Evolutionary conservation across 2,329 filamentous ascomycete genomes (phyloP), one percentile per base, ranked within the genome.

Genomic region (Ascochyta lentis): DNA sequence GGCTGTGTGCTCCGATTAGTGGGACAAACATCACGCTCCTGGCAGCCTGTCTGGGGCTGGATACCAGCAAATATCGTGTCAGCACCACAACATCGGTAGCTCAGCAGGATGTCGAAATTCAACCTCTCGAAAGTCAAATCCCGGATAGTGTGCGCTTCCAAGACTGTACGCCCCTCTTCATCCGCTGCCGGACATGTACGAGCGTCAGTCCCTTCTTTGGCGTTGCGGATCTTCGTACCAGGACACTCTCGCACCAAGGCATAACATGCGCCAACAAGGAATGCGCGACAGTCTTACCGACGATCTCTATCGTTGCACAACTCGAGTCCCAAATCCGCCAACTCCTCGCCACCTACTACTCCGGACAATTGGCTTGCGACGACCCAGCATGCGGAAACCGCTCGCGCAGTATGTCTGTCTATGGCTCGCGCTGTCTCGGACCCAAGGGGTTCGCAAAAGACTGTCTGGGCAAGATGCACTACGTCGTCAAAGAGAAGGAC

Each of bases 1-100:
- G 95, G 83, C 87, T 99, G 22, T 99, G 95, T 74, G 95, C 94
- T 58, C 96, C 96, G 57, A 97, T 99, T 68, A 86, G 86, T 13
- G 95, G 95, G 56, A 99, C 95, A 1, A 96, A 96, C 60, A 90
- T 94, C 7, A 86, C 91, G 1, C 88, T 93, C 62, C 84, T 99
- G 9, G 95, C 95, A 2, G 93, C 97, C 73, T 96, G 95, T 73
- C 86, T 99, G 13, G 95, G 95, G 2, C 87, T 99, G 24, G 95
- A 99, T 75, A 87, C 91, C 24, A 86, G 86, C 66, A 95, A 95
- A 67, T 99, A 98, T 74, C 86, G 89, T 61, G 88, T 89, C 75
- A 87, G 83, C 65, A 86, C 83, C 34, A 80, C 81, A 52, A 81
- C 80, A 13, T 80, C 80, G 38, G 79, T 86, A 23, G 72, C 73